phyloP scores from a whole-genome alignment of 202 grass and related monocot species.

The Setaria viridis region DNA sequence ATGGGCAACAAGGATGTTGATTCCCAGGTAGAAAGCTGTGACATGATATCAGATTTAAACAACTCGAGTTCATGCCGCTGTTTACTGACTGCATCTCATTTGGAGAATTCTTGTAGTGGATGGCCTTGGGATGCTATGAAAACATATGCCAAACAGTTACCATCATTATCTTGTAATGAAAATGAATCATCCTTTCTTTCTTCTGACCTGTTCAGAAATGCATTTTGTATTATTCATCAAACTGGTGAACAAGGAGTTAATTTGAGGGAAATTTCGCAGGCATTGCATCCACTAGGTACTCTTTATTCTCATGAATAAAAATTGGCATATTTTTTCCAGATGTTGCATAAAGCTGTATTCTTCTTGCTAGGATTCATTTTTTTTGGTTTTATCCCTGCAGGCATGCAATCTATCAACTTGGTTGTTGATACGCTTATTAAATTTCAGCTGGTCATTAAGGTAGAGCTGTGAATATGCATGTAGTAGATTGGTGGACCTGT shows the following conservation, averaged over 20 bases:
- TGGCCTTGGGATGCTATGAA: conserved; percentile 77
- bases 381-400: conserved; percentile 44
- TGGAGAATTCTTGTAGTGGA: conserved; percentile 56
- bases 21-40: conserved; percentile 32
- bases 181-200: conserved; percentile 55
- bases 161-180: conserved; percentile 40
- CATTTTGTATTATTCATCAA: conserved; percentile 68
- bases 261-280: conserved; percentile 72
- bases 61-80: conserved; percentile 45
- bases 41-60: conserved; percentile 17
- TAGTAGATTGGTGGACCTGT: not conserved
- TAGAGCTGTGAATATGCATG: conserved; percentile 33
- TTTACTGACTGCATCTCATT: conserved; percentile 46
- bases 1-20: conserved; percentile 38
- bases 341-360: not conserved
- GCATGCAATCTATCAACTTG: conserved; percentile 48
- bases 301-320: conserved; percentile 38
- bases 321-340: conserved; percentile 6
- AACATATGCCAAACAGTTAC: conserved; percentile 51
- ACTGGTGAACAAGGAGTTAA: conserved; percentile 78
- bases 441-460: conserved; percentile 76
- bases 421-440: conserved; percentile 64
- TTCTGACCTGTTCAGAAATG: conserved; percentile 65
- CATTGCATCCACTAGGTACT: conserved; percentile 58
- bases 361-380: conserved; percentile 12